These are phyloP conservation scores for Hymenoscyphus fraxineus DNA, from an alignment of 2,329 filamentous ascomycete genomes.

Conservation along the genomic window DNA sequence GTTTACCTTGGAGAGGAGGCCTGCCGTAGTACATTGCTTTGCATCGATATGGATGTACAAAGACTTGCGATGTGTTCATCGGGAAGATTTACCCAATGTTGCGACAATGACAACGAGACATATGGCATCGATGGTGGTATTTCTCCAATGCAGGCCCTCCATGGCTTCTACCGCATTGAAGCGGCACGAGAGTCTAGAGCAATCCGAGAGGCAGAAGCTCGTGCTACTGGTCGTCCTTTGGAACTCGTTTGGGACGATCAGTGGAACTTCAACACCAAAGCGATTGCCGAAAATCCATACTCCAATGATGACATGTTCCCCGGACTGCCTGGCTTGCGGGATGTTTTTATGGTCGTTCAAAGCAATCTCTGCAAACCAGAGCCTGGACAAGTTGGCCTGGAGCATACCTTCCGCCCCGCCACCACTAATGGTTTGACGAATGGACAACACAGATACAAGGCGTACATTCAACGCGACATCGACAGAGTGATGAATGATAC, in stretches of 20 bases:
- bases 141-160: constrained; percentile 9
- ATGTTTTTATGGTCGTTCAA: constrained; percentile 12
- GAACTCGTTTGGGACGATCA: background rate
- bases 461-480: background rate
- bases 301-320: background rate
- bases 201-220: background rate
- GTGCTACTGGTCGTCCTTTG: background rate
- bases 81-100: constrained; percentile 7
- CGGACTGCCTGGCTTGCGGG: constrained; percentile 9
- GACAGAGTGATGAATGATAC: background rate
- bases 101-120: background rate
- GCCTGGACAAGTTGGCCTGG: constrained; percentile 4
- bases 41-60: background rate
- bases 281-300: background rate
- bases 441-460: constrained; percentile 9
- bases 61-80: constrained; percentile 10
- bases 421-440: constrained; percentile 12
- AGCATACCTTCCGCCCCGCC: constrained; percentile 9
- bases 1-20: constrained; percentile 15
- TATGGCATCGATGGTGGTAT: constrained; percentile 11
- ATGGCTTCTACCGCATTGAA: constrained; percentile 10
- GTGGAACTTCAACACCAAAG: background rate
- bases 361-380: constrained; percentile 11
- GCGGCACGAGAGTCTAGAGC: background rate
- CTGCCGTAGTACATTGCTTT: constrained; percentile 9